These are phyloP conservation scores for Vitis hybrid DNA, from an alignment of 177 flowering plant species.

Conservation along the genomic window DNA sequence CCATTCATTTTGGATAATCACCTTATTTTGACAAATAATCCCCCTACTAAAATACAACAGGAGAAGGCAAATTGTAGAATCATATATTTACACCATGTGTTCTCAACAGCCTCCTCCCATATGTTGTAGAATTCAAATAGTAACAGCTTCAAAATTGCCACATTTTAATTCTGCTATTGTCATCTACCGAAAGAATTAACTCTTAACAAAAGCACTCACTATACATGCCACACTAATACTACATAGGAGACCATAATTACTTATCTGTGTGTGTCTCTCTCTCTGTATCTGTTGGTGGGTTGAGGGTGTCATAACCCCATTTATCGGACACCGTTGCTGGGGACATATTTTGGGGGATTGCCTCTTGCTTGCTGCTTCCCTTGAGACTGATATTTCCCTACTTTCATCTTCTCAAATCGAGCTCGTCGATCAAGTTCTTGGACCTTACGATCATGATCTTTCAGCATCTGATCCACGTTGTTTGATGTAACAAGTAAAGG, in stretches of 20 bases:
- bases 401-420: constrained; percentile 29
- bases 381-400: constrained; percentile 11
- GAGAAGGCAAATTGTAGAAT: no score
- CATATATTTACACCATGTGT: no score
- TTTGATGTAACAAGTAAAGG: constrained; percentile 43
- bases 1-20: no score
- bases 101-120: no score
- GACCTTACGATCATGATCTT: constrained; percentile 53
- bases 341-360: background rate
- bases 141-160: background rate
- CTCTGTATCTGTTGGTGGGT: background rate
- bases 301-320: background rate
- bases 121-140: no score
- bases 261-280: background rate
- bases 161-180: constrained; percentile 3
- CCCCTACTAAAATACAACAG: no score
- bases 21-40: no score
- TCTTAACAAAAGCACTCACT: background rate
- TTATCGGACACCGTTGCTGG: background rate
- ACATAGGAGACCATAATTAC: background rate
- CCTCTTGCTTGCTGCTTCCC: constrained; percentile 8
- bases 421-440: constrained; percentile 51
- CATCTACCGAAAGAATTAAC: background rate
- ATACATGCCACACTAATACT: constrained; percentile 3
- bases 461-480: constrained; percentile 57